Evolutionary conservation across 257 asterid species (phyloP).

Genomic region (Galeopsis tetrahit): DNA sequence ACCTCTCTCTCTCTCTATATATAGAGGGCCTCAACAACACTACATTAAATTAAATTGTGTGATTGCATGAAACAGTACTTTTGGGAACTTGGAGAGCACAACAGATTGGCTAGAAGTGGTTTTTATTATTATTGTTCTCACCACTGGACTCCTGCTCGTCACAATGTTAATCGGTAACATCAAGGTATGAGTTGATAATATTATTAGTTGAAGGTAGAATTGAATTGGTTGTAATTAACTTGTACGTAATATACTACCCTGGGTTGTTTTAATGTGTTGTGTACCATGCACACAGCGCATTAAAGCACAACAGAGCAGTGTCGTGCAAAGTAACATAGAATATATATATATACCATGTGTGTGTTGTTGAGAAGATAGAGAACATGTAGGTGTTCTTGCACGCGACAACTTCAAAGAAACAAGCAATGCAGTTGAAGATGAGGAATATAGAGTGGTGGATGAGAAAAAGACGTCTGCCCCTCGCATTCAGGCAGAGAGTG

Average conservation of each 20-base stretch:
- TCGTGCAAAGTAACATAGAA: no score
- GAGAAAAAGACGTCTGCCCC: constrained; percentile 80
- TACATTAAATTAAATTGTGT: not conserved
- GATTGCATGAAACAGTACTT: constrained; percentile 58
- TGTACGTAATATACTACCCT: no score
- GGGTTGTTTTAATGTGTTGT: no score
- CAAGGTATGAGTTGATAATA: constrained; percentile 51
- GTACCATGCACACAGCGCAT: no score
- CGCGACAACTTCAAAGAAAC: constrained; percentile 97
- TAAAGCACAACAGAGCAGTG: no score
- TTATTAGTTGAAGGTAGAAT: no score
- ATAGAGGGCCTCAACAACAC: no score
- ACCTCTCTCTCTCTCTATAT: no score
- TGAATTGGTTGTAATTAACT: no score
- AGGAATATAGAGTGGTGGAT: constrained; percentile 99
- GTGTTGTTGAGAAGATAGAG: no score
- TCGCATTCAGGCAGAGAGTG: constrained; percentile 67
- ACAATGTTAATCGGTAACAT: constrained; percentile 99
- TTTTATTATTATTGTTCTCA: constrained; percentile 86
- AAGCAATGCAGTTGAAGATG: constrained; percentile 96
- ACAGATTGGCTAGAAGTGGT: constrained; percentile 95
- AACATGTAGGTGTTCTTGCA: constrained; percentile 78
- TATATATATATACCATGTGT: no score
- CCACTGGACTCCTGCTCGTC: constrained; percentile 84
- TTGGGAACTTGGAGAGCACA: constrained; percentile 95